phyloP scores from a whole-genome alignment of 345 rosid genomes.

The Boechera retrofracta region DNA sequence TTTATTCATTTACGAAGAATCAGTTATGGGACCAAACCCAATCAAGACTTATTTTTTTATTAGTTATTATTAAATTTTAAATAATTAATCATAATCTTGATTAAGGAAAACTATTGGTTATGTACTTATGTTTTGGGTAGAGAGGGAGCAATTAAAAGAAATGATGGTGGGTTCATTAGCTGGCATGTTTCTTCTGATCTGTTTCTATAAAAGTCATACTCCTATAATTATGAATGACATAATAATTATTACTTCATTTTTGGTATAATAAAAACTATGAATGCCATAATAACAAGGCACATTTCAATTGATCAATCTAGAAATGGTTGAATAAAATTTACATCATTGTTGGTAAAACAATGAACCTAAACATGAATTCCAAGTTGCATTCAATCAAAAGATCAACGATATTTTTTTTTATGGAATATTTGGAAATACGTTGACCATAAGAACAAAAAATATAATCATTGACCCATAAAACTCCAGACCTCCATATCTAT shows the following conservation, averaged over 20 bases:
- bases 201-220: conserved; percentile 33
- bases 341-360: not conserved
- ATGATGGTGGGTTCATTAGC: conserved; percentile 42
- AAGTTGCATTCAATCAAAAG: not conserved
- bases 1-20: conserved; percentile 1
- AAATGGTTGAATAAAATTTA: not conserved
- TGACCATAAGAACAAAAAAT: not conserved
- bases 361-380: not conserved
- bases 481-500: not conserved
- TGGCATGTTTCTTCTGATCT: conserved; percentile 40
- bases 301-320: not conserved
- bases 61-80: not conserved
- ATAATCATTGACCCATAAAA: not conserved
- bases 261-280: not conserved
- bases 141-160: conserved; percentile 25
- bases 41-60: conserved; percentile 17
- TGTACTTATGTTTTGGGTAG: conserved; percentile 14
- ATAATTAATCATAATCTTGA: conserved; percentile 1
- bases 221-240: not conserved
- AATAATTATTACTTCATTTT: conserved; percentile 6
- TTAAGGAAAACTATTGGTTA: conserved; percentile 16
- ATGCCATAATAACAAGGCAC: conserved; percentile 10
- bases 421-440: not conserved
- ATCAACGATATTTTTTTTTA: not conserved
- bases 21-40: conserved; percentile 41